phyloP scores from a whole-genome alignment of 2,329 filamentous ascomycete genomes.

The Paecilomyces niveus region DNA sequence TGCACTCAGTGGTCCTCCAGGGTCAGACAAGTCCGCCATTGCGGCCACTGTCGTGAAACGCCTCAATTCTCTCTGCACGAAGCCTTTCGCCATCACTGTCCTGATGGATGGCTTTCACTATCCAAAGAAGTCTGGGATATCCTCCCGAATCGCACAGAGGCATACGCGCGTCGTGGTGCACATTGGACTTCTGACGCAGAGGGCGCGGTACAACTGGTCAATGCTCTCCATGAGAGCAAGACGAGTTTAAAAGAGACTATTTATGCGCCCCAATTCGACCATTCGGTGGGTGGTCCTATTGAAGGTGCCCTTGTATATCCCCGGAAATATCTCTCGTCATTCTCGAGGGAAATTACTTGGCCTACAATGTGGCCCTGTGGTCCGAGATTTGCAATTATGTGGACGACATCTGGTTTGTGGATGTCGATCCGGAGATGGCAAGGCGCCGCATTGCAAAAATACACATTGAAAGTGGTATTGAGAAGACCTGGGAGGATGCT shows the following conservation, averaged over 20 bases:
- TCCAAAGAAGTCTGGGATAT: conserved; percentile 20
- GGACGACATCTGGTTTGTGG: conserved; percentile 38
- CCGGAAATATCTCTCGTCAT: conserved; percentile 14
- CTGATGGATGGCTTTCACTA: conserved; percentile 35
- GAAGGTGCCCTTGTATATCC: conserved; percentile 19
- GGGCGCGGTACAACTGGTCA: conserved; percentile 21
- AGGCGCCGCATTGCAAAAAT: conserved; percentile 30
- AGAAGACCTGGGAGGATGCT: conserved; percentile 28
- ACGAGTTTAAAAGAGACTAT: conserved; percentile 14
- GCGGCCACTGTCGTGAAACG: too few species aligned
- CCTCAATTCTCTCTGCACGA: too few species aligned
- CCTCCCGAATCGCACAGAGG: conserved; percentile 25
- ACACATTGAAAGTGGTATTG: conserved; percentile 36
- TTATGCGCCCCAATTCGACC: conserved; percentile 26
- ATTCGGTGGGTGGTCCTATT: conserved; percentile 28
- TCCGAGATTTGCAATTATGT: conserved; percentile 24
- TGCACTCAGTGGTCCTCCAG: too few species aligned
- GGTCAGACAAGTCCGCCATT: too few species aligned
- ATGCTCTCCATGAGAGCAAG: conserved; percentile 15
- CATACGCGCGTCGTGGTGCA: conserved; percentile 28
- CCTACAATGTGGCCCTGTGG: conserved; percentile 24
- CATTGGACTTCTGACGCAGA: conserved; percentile 31
- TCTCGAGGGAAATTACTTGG: conserved; percentile 20
- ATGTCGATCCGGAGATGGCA: conserved; percentile 31
- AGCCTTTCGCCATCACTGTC: conserved; percentile 5